These are phyloP conservation scores for Camellia japonica DNA, from an alignment of 148 eudicot genomes.

Conservation along the genomic window DNA sequence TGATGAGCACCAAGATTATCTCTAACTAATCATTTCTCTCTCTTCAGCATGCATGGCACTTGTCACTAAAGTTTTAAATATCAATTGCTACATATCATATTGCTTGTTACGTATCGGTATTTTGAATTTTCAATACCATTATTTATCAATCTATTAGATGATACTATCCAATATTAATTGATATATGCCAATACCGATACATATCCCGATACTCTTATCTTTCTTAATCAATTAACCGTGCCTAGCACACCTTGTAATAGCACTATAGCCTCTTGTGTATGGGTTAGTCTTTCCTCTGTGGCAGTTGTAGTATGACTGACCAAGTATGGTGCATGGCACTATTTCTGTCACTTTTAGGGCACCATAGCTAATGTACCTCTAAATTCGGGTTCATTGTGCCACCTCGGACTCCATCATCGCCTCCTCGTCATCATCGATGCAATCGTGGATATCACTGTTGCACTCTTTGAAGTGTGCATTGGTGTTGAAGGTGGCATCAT, in stretches of 20 bases:
- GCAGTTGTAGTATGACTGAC: conserved; percentile 22
- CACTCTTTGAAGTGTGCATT: background rate
- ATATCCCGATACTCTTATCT: no score
- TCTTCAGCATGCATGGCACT: no score
- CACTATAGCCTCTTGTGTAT: conserved; percentile 17
- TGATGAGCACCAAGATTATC: no score
- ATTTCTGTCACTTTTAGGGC: background rate
- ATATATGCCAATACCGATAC: no score
- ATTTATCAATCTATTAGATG: no score
- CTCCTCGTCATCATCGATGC: conserved; percentile 17
- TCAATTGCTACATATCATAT: no score
- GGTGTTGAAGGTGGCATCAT: background rate
- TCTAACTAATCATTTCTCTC: no score
- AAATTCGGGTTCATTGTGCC: conserved; percentile 11
- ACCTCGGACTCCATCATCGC: conserved; percentile 24
- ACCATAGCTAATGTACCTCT: conserved; percentile 17
- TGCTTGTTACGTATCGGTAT: no score
- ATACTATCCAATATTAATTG: no score
- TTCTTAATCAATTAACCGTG: background rate
- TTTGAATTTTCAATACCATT: no score
- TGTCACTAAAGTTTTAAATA: no score
- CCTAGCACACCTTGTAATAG: background rate
- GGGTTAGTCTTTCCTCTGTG: conserved; percentile 15
- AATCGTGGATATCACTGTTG: conserved; percentile 13
- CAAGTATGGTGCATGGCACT: conserved; percentile 19